Conservation (phyloP, 352 stramenopile species). For the Phytophthora hybrid region DNA sequence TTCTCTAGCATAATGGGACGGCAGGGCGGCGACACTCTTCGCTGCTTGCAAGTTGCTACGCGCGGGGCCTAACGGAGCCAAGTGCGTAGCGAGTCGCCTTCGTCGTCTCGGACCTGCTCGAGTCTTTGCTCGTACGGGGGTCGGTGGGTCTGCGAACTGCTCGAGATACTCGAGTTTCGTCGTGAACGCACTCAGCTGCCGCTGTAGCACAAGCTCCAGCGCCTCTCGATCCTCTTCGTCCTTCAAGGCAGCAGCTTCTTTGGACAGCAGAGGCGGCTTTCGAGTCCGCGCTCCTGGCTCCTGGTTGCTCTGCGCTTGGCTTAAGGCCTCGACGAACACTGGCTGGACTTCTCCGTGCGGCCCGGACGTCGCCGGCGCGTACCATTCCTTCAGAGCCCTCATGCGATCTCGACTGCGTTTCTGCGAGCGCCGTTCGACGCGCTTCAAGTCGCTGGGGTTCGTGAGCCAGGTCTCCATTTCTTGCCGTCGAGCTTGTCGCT, state of each 20-base stretch:
- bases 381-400: slow-evolving; percentile 61
- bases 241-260: slow-evolving; percentile 26
- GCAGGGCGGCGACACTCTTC: slow-evolving; percentile 19
- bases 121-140: slow-evolving; percentile 17
- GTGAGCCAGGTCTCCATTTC: slow-evolving; percentile 74
- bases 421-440: slow-evolving; percentile 41
- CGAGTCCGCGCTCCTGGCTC: slow-evolving; percentile 1
- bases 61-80: slow-evolving; percentile 17
- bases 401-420: slow-evolving; percentile 56
- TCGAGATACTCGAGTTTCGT: slow-evolving; percentile 53
- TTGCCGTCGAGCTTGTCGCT: slow-evolving; percentile 47
- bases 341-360: slow-evolving; percentile 49
- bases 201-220: slow-evolving; percentile 20
- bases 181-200: slow-evolving; percentile 37
- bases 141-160: slow-evolving; percentile 7
- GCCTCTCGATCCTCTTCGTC: slow-evolving; percentile 36
- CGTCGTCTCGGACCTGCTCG: slow-evolving; percentile 20
- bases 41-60: slow-evolving; percentile 18
- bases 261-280: slow-evolving; percentile 26
- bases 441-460: slow-evolving; percentile 40
- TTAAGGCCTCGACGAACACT: slow-evolving; percentile 43
- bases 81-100: slow-evolving; percentile 24
- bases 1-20: background rate
- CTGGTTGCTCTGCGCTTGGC: slow-evolving; percentile 34
- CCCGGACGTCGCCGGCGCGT: slow-evolving; percentile 31